These are phyloP conservation scores for Leishmania mexicana DNA, from an alignment of 208 protist genomes.

Conservation along the genomic window DNA sequence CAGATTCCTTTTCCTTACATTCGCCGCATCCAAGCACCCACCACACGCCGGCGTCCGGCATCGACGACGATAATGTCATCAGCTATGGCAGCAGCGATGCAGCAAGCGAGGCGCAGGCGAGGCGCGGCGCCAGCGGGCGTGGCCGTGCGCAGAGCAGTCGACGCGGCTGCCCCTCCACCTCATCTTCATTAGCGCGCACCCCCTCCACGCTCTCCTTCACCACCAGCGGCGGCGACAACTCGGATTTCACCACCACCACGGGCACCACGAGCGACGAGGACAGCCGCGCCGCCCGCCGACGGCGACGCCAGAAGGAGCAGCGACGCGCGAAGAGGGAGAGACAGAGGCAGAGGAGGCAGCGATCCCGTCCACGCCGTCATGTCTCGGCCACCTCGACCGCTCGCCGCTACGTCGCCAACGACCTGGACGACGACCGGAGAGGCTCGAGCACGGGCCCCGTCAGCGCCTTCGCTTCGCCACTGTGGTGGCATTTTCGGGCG, in stretches of 20 bases:
- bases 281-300: not conserved
- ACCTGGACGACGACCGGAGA: not conserved
- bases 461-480: not conserved
- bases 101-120: not conserved
- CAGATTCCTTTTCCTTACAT: not conserved
- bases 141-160: not conserved
- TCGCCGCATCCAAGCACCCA: not conserved
- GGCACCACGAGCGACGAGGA: not conserved
- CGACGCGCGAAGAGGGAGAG: not conserved
- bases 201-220: not conserved
- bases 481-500: not conserved
- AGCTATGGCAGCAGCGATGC: not conserved
- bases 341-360: not conserved
- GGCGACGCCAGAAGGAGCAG: not conserved
- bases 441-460: not conserved
- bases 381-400: not conserved
- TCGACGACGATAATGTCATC: not conserved
- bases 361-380: not conserved
- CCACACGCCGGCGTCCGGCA: not conserved
- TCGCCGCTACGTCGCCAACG: not conserved
- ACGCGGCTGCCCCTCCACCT: not conserved
- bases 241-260: not conserved
- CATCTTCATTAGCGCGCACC: not conserved
- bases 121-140: not conserved
- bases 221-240: not conserved